A percentile compares a stretch with the other conserved stretches of the same genome.
These are phyloP conservation scores for Microdochium paspali DNA, from an alignment of 2,329 filamentous ascomycete genomes.

Conservation along the genomic window DNA sequence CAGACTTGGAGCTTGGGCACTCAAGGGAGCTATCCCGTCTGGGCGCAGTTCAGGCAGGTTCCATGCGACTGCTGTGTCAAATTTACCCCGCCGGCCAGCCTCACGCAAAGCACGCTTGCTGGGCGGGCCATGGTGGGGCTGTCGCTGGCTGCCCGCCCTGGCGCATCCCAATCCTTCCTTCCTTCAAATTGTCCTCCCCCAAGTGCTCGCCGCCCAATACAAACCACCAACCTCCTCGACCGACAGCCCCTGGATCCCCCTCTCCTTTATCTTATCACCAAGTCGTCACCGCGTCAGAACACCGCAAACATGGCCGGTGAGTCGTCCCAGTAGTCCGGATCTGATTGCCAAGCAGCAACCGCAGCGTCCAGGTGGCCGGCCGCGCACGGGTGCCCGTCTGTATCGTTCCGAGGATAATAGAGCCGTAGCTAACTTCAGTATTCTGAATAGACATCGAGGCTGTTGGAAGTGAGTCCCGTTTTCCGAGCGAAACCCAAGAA, in stretches of 20 bases:
- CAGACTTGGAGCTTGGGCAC: no score
- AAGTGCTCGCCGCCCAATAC: not conserved
- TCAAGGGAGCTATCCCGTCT: no score
- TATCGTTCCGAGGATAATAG: constrained; percentile 13
- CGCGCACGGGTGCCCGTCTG: no score
- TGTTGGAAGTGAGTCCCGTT: constrained; percentile 38
- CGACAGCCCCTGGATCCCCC: not conserved
- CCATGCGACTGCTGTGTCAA: not conserved
- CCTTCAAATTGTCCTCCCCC: not conserved
- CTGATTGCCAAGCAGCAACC: no score
- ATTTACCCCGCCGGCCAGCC: not conserved
- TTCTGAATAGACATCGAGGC: constrained; percentile 28
- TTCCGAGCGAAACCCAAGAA: no score
- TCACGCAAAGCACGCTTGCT: not conserved
- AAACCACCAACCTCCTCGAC: not conserved
- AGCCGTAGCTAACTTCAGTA: not conserved
- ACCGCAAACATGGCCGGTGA: constrained; percentile 21
- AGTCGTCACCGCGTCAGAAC: not conserved
- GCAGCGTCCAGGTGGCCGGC: no score
- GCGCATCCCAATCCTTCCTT: not conserved
- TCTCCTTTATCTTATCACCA: not conserved
- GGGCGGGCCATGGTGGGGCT: not conserved
- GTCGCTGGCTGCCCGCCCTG: not conserved
- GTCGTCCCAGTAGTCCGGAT: constrained; percentile 10
- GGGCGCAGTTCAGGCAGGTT: no score